Evolutionary conservation across 768 basidiomycete genomes (phyloP).

Genomic region (Kwoniella dendrophila): DNA sequence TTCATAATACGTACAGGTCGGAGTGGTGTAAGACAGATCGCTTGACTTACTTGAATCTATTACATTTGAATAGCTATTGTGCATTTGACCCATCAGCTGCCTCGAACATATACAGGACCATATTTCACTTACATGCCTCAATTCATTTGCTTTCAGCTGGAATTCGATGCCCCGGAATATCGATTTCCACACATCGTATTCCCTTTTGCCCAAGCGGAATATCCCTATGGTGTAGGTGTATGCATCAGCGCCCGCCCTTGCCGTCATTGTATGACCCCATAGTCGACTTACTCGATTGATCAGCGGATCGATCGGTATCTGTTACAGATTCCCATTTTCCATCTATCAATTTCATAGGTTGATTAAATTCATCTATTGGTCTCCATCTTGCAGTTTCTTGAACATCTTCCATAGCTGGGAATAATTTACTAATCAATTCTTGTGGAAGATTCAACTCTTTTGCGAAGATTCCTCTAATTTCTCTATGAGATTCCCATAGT

Average conservation of each 20-base stretch:
- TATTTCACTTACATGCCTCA: no score
- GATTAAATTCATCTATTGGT: not conserved
- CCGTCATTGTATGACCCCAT: not conserved
- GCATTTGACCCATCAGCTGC: not conserved
- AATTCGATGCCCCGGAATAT: no score
- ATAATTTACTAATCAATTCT: constrained; percentile 9
- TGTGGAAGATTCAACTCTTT: constrained; percentile 8
- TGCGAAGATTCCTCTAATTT: not conserved
- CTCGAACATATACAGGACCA: no score
- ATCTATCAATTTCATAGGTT: not conserved
- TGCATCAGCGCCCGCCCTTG: not conserved
- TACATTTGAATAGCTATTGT: not conserved
- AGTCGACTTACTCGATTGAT: constrained; percentile 1
- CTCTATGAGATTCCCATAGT: constrained; percentile 6
- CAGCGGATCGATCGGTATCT: no score
- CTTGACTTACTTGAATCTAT: not conserved
- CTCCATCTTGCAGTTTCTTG: constrained; percentile 3
- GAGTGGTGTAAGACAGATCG: not conserved
- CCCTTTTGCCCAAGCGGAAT: no score
- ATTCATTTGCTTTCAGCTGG: no score
- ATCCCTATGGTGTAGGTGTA: no score
- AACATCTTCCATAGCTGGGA: constrained; percentile 7
- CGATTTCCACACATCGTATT: no score
- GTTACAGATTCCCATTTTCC: not conserved
- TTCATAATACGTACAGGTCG: not conserved